phyloP scores from a whole-genome alignment of 257 asterid species.

The Penstemon barbatus region DNA sequence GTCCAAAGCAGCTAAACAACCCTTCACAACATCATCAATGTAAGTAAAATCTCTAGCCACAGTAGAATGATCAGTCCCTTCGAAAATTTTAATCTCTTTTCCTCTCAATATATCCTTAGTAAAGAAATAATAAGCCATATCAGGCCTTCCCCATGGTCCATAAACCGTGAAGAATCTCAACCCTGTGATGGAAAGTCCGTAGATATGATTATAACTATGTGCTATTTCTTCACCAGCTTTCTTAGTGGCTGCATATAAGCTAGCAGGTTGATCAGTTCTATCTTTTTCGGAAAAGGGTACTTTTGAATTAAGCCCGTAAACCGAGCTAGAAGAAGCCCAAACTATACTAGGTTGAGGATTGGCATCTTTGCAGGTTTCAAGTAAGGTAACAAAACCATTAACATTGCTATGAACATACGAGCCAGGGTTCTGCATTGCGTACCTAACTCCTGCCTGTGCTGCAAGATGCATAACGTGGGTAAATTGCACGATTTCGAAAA shows the following conservation, averaged over 20 bases:
- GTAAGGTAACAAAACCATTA: slow-evolving; percentile 63
- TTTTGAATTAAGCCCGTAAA: slow-evolving; percentile 79
- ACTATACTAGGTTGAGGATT: slow-evolving; percentile 69
- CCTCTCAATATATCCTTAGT: slow-evolving; percentile 73
- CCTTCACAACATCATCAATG: slow-evolving; percentile 81
- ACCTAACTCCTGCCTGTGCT: slow-evolving; percentile 86
- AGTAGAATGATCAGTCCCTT: slow-evolving; percentile 60
- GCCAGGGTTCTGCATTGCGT: slow-evolving; percentile 73
- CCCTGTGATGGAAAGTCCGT: slow-evolving; percentile 80
- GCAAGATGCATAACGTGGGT: slow-evolving; percentile 86
- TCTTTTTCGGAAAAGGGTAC: slow-evolving; percentile 80
- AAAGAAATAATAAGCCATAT: slow-evolving; percentile 82
- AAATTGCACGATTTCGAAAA: slow-evolving; percentile 55
- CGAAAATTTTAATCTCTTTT: slow-evolving; percentile 67
- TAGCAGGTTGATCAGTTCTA: slow-evolving; percentile 76
- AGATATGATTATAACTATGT: slow-evolving; percentile 71
- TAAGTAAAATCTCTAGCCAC: slow-evolving; percentile 83
- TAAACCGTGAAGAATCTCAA: slow-evolving; percentile 75
- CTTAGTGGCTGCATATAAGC: slow-evolving; percentile 82
- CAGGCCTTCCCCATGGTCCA: slow-evolving; percentile 96
- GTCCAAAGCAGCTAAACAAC: slow-evolving; percentile 73
- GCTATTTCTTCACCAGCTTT: slow-evolving; percentile 91
- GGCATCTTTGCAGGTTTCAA: slow-evolving; percentile 63
- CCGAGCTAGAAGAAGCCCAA: slow-evolving; percentile 89
- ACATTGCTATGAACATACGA: slow-evolving; percentile 73